Conservation (phyloP, 345 rosid species). For the Streptanthus diversifolius region DNA sequence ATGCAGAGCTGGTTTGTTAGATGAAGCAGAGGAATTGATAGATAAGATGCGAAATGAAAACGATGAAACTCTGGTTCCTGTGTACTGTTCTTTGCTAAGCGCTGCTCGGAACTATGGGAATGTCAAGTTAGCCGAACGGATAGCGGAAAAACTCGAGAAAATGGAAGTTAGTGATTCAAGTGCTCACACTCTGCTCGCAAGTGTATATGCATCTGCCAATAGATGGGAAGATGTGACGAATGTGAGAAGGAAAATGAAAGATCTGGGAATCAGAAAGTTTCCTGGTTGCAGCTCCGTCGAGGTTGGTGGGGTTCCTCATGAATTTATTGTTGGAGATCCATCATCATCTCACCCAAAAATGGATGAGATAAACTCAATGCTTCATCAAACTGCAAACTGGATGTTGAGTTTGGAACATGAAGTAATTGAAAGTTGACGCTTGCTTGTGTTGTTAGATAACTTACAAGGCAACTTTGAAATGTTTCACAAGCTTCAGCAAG, state of each 20-base stretch:
- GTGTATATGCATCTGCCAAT: constrained; percentile 58
- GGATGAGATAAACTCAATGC: constrained; percentile 38
- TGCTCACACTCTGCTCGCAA: constrained; percentile 60
- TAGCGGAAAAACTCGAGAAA: constrained; percentile 44
- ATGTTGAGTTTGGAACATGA: constrained; percentile 30
- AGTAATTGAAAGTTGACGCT: constrained; percentile 4
- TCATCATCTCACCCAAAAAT: constrained; percentile 38
- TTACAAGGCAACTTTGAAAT: neutral
- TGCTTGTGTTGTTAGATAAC: neutral
- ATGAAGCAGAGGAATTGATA: constrained; percentile 63
- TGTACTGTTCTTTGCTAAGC: constrained; percentile 69
- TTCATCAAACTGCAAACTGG: constrained; percentile 34
- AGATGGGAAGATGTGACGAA: constrained; percentile 73
- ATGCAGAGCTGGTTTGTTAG: constrained; percentile 64
- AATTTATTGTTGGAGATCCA: constrained; percentile 49
- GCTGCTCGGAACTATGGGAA: constrained; percentile 64
- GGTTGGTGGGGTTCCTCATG: constrained; percentile 47
- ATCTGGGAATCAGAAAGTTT: constrained; percentile 57
- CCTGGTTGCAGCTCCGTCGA: constrained; percentile 80
- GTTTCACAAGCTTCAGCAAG: constrained; percentile 51
- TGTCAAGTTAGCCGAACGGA: constrained; percentile 56
- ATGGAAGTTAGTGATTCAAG: constrained; percentile 53
- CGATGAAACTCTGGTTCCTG: constrained; percentile 40
- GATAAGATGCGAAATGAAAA: constrained; percentile 33
- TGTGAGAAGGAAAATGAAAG: constrained; percentile 72